phyloP scores from a whole-genome alignment of 345 rosid genomes.

The Corymbia maculata region DNA sequence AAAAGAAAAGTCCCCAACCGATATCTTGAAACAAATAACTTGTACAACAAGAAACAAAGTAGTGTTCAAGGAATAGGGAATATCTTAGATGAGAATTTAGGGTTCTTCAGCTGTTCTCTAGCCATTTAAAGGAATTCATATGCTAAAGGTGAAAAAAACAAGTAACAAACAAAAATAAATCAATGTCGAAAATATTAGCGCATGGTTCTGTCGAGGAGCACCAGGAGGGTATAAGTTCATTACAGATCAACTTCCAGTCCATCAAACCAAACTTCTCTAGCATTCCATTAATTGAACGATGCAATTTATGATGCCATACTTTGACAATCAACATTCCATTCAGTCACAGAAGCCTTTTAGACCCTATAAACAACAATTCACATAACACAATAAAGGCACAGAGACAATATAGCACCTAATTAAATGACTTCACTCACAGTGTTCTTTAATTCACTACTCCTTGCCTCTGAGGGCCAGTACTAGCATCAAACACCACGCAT shows the following conservation, averaged over 20 bases:
- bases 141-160: neutral
- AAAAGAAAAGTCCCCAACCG: neutral
- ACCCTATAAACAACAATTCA: neutral
- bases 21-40: neutral
- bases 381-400: neutral
- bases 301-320: neutral
- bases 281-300: neutral
- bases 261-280: neutral
- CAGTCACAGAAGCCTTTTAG: neutral
- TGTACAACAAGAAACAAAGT: neutral
- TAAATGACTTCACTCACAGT: neutral
- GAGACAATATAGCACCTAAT: neutral
- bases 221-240: neutral
- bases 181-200: neutral
- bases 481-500: neutral
- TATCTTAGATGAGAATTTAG: neutral
- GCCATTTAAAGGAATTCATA: neutral
- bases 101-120: neutral
- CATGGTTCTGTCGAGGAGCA: neutral
- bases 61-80: neutral
- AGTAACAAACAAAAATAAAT: neutral
- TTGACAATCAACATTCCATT: neutral
- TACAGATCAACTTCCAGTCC: neutral
- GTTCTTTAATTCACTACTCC: neutral
- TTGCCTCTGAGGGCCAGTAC: neutral